phyloP scores from a whole-genome alignment of 192 early-diverging fungal genomes.

The Umbelopsis sp. region DNA sequence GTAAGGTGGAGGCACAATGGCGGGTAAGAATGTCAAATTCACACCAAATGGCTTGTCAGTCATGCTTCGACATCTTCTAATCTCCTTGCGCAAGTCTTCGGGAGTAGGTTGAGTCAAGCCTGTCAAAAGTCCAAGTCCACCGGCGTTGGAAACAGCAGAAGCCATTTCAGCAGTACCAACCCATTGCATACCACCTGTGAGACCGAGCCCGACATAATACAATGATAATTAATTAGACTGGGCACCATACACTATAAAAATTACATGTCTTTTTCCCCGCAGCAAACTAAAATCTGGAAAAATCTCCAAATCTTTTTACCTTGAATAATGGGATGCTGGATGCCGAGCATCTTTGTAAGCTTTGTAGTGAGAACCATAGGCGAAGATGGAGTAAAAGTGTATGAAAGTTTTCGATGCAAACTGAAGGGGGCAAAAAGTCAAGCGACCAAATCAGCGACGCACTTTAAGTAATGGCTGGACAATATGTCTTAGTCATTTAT shows the following conservation, averaged over 20 bases:
- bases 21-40: constrained; percentile 78
- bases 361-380: constrained; percentile 65
- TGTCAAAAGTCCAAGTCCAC: constrained; percentile 73
- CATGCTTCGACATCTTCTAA: constrained; percentile 71
- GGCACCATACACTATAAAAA: neutral
- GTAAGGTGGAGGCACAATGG: constrained; percentile 83
- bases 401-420: neutral
- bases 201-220: neutral
- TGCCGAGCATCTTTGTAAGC: constrained; percentile 67
- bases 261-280: neutral
- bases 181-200: constrained; percentile 72
- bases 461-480: neutral
- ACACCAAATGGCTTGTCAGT: constrained; percentile 83
- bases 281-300: too few relatives aligned
- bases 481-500: neutral
- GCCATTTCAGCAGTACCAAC: constrained; percentile 62
- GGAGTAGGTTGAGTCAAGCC: constrained; percentile 82
- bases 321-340: constrained; percentile 76
- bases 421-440: constrained; percentile 18
- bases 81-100: constrained; percentile 70
- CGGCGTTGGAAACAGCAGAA: constrained; percentile 80
- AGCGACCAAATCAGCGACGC: neutral
- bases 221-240: neutral
- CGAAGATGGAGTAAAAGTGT: neutral
- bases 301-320: constrained; percentile 31